Base-by-base conservation (phyloP, 331 rosid genomes). In the Malus hybrid region DNA sequence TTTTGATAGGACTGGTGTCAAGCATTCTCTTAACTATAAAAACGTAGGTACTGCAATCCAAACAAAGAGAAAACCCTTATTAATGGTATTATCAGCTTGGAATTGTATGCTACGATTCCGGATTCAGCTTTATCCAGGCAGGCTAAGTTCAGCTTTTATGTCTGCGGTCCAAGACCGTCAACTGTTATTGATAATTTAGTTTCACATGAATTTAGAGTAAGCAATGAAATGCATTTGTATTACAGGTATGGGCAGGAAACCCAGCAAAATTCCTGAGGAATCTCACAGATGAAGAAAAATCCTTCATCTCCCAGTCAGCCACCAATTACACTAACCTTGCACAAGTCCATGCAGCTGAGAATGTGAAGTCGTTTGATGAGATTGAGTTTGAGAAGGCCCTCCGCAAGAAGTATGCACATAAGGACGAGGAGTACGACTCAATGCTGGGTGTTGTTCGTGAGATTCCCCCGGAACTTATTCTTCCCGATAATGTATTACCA, bases 381-480 rank as follows among this genome's bases (percentile, higher is more conserved):
- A 90, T 93, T 7, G 97, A 90, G 83, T 81, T 90, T 82, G 98
- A 90, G 87, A 93, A 93, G 88, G 90, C 74, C 33, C 78, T 93
- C 20, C 90, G 97, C 55, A 93, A 93, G 91, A 93, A 90, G 82
- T 93, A 76, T 90, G 95, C 96, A 7, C 82, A 2, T 18, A 84
- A 66, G 72, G 97, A 90, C 31, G 98, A 93, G 87, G 98, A 93
- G n/a, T 93, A 90, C 19, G 98, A 93, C 84, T 89, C 96, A 19
- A 87, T 90, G 95, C 72, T 93, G 70, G 97, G 96, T 20, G 93
- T 90, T 70, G 94, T 93, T 65, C 97, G 97, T 74, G 96, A 93
- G 88, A 88, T 82, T 65, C 94, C 96, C 28, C 93, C 94, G 6
- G 96, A 90, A 77, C 91, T 93, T 54, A 88, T 90, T 81, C 98